A percentile compares a stretch with the other conserved stretches of the same genome.
Evolutionary conservation across 2,329 filamentous ascomycete genomes (phyloP).

Genomic region (Aspergillus versicolor): DNA sequence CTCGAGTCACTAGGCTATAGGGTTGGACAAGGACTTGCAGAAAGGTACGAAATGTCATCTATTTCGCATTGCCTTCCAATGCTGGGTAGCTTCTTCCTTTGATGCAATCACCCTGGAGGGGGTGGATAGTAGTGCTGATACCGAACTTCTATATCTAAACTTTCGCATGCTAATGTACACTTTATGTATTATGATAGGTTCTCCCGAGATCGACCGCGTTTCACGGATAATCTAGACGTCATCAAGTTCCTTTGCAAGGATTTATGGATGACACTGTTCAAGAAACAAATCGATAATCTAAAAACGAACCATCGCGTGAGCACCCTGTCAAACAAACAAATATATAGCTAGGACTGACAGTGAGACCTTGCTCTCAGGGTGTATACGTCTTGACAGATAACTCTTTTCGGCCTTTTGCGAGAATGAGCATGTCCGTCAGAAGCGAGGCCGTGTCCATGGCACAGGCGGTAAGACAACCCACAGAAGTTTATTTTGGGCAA

Average conservation of each 20-base stretch:
- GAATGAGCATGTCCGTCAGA: constrained; percentile 82
- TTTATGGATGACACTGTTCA: constrained; percentile 89
- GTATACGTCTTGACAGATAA: constrained; percentile 97
- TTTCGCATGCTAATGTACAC: neutral
- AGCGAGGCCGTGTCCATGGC: constrained; percentile 72
- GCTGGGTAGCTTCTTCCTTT: neutral
- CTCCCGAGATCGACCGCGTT: constrained; percentile 71
- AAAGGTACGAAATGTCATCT: constrained; percentile 60
- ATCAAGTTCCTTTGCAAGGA: constrained; percentile 99
- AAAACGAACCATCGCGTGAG: constrained; percentile 92
- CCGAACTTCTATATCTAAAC: neutral
- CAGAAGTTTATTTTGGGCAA: neutral
- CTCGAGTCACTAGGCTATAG: constrained; percentile 85
- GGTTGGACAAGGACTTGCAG: constrained; percentile 87
- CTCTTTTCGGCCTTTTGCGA: constrained; percentile 79
- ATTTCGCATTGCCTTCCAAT: neutral
- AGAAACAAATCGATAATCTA: constrained; percentile 96
- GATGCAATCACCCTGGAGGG: neutral
- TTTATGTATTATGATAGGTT: constrained; percentile 29
- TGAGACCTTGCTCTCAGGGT: constrained; percentile 53
- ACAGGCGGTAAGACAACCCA: constrained; percentile 64
- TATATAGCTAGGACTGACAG: neutral
- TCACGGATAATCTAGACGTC: constrained; percentile 87
- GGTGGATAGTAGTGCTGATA: neutral
- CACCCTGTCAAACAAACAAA: neutral